Conservation (phyloP, 108 stramenopile species). For the Discostella stelligeroides region DNA sequence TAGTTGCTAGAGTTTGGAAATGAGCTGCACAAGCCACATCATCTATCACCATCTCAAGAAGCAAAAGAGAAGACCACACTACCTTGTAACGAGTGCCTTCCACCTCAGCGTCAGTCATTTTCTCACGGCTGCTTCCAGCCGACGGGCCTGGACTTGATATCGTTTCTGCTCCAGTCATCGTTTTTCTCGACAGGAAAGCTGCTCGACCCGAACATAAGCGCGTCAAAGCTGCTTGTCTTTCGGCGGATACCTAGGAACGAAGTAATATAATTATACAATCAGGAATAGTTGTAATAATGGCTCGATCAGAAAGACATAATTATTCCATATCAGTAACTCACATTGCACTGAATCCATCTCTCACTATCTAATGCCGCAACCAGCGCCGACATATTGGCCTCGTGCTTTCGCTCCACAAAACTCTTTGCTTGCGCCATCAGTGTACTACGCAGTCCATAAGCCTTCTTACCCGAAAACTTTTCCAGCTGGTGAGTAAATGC, state of each 20-base stretch:
- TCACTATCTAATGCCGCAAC: conserved; percentile 92
- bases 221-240: conserved; percentile 76
- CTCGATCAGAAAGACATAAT: background rate
- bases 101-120: conserved; percentile 75
- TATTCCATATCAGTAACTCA: conserved; percentile 34
- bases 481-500: conserved; percentile 78
- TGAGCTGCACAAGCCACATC: conserved; percentile 84
- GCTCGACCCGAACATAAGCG: conserved; percentile 82
- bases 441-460: conserved; percentile 87
- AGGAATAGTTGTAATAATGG: background rate
- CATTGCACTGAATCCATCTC: conserved; percentile 92
- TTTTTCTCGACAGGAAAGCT: conserved; percentile 53
- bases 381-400: conserved; percentile 86
- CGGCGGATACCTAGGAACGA: conserved; percentile 60
- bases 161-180: conserved; percentile 11
- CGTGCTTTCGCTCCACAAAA: conserved; percentile 91
- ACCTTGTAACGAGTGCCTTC: conserved; percentile 87
- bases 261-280: background rate
- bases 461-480: conserved; percentile 69
- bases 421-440: conserved; percentile 89
- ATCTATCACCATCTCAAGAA: conserved; percentile 89
- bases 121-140: conserved; percentile 40
- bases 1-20: conserved; percentile 85
- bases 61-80: conserved; percentile 93
- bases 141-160: conserved; percentile 19